Evolutionary conservation across 495 filamentous ascomycete genomes (phyloP).

Genomic region (Hypoxylon perforatum): DNA sequence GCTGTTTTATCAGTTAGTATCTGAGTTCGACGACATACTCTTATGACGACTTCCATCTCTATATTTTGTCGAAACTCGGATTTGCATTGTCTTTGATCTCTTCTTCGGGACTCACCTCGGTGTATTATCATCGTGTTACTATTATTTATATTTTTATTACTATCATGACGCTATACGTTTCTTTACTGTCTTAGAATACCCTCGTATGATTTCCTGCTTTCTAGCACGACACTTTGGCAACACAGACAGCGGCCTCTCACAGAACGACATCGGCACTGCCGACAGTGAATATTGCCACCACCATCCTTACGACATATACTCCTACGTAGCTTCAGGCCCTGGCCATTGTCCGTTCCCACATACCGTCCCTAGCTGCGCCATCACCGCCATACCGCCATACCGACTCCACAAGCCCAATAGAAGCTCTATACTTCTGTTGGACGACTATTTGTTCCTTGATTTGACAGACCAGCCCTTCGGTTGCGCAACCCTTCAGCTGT

Average conservation of each 20-base stretch:
- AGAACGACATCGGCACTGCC: conserved; percentile 36
- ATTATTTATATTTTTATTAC: conserved; percentile 38
- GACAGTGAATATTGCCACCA: conserved; percentile 35
- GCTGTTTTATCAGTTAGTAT: not conserved
- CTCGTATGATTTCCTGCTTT: conserved; percentile 30
- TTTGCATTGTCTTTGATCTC: conserved; percentile 20
- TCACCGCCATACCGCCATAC: conserved; percentile 22
- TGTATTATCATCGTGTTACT: conserved; percentile 40
- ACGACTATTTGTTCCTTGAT: conserved; percentile 15
- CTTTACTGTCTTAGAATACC: conserved; percentile 41
- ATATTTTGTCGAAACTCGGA: conserved; percentile 14
- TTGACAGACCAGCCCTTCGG: conserved; percentile 9
- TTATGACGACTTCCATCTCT: not conserved
- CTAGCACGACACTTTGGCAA: conserved; percentile 27
- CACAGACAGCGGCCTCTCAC: conserved; percentile 26
- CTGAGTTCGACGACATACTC: conserved; percentile 9
- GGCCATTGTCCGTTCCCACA: conserved; percentile 18
- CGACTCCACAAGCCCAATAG: conserved; percentile 32
- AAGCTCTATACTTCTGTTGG: conserved; percentile 30
- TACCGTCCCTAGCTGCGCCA: conserved; percentile 25
- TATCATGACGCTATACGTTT: conserved; percentile 39
- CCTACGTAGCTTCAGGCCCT: conserved; percentile 16
- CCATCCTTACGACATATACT: conserved; percentile 27
- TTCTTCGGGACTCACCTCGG: conserved; percentile 28
- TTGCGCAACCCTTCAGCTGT: conserved; percentile 33